A percentile compares a stretch with the other conserved stretches of the same genome.
Evolutionary conservation across 768 basidiomycete species (phyloP).

Genomic region (Ramaria sp.): DNA sequence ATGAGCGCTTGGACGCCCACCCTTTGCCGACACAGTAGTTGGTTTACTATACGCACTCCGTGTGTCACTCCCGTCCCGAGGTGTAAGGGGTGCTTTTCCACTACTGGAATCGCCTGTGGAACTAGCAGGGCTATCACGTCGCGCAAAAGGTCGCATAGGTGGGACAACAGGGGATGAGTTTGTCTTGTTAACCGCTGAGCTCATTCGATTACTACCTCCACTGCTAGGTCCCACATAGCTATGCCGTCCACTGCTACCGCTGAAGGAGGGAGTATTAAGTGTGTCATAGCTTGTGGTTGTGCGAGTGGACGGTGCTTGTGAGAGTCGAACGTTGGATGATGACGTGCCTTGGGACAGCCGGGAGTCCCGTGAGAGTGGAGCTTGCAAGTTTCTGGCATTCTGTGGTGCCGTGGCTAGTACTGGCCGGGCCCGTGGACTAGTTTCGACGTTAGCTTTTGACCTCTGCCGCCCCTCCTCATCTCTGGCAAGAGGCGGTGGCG

Average conservation of each 20-base stretch:
- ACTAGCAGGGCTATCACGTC: slow-evolving; percentile 66
- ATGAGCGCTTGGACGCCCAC: slow-evolving; percentile 20
- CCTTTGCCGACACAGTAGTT: not conserved
- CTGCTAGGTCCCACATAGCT: not conserved
- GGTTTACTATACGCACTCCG: not conserved
- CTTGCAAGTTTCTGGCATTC: not conserved
- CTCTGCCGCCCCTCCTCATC: not conserved
- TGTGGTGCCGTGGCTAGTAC: not conserved
- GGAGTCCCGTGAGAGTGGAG: not conserved
- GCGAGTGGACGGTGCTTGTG: not conserved
- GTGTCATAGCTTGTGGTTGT: not conserved
- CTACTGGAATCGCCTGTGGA: slow-evolving; percentile 81
- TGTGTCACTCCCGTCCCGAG: slow-evolving; percentile 64
- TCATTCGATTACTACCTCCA: not conserved
- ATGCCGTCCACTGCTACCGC: not conserved
- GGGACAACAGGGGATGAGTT: not conserved
- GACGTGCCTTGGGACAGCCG: not conserved
- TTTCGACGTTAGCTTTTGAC: not conserved
- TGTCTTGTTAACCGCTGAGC: not conserved
- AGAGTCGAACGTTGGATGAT: not conserved
- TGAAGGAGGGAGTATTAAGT: not conserved
- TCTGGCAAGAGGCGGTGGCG: slow-evolving; percentile 1
- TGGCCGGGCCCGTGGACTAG: not conserved
- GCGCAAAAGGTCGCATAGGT: slow-evolving; percentile 45
- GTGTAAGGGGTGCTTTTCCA: slow-evolving; percentile 65